Evolutionary conservation across 768 basidiomycete species (phyloP), one percentile per base, ranked within the genome.

Genomic region (Lactarius pseudohatsudake): DNA sequence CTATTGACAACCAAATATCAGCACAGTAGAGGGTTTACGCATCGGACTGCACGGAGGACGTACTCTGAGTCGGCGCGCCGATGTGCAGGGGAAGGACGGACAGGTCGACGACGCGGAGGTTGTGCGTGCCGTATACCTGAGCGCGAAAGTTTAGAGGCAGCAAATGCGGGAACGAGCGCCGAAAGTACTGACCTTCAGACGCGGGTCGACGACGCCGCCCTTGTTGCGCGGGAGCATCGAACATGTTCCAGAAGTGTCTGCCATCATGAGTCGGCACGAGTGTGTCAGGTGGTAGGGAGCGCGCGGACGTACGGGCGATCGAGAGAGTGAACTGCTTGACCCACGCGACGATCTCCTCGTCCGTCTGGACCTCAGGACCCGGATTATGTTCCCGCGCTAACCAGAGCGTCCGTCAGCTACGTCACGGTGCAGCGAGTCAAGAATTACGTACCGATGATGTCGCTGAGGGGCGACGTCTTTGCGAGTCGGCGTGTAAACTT

Each of bases 71-170:
- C 68, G 85, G 84, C 3, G 80, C 77, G 7, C 78, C 78, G 60
- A 85, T 74, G 55, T 84, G 84, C 60, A 85, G 72, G 2, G 85
- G 85, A 8, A 85, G 72, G 59, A 86, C 75, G 4, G 83, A 84
- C n/a, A 85, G 61, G 70, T 85, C 84, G 11, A 78, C 83, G 6
- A 87, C 79, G 8, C 86, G 80, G n/a, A 87, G 62, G 66, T 86
- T 86, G 56, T 72, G 77, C 3, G 85, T 85, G 1, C 84, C 85
- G 68, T 86, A 86, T 0, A 86, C 85, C 80, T 81, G 50, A 5
- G 47, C 15, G 61, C 8, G 11, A 20, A 11, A 26, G 22, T 18
- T 34, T 5, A 38, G 13, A 11, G 7, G 18, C 34, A 1, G 22
- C 38, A 18, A 45, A 30, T 22, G 15, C n/a, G 4, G n/a, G n/a